Percentiles rank a stretch among this genome's conserved stretches.
phyloP scores from a whole-genome alignment of 2,329 filamentous ascomycete species.

The Taxawa tesnikishii region DNA sequence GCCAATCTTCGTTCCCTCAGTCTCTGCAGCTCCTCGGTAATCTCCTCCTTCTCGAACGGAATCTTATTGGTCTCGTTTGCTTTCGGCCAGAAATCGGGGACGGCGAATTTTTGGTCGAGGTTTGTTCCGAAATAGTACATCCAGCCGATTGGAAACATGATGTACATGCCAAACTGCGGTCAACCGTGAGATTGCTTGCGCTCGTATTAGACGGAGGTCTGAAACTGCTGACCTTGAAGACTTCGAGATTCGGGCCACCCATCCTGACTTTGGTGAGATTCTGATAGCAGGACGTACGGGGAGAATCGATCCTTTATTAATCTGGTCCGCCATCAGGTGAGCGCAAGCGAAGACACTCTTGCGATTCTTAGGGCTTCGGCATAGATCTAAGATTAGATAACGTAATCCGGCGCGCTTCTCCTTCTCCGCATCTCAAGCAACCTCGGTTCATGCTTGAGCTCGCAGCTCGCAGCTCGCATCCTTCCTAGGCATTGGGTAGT shows the following conservation, averaged over 20 bases:
- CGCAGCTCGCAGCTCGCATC: no score
- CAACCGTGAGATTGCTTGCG: slow-evolving; percentile 1
- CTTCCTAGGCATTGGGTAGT: no score
- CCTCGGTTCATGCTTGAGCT: no score
- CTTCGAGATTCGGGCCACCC: slow-evolving; percentile 81
- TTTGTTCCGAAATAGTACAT: slow-evolving; percentile 99
- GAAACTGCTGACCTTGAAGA: slow-evolving; percentile 63
- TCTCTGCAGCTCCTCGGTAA: slow-evolving; percentile 66
- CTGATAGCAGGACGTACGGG: no score
- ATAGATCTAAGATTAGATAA: no score
- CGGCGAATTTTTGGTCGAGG: slow-evolving; percentile 80
- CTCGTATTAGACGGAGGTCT: not conserved
- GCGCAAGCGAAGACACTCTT: no score
- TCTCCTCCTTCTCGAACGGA: slow-evolving; percentile 68
- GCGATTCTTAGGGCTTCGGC: no score
- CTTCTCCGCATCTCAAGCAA: no score
- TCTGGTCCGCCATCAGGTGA: no score
- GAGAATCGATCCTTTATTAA: no score
- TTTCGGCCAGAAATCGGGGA: slow-evolving; percentile 89
- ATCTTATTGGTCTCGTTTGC: slow-evolving; percentile 64
- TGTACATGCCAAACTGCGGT: slow-evolving; percentile 88
- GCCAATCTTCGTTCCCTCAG: slow-evolving; percentile 42
- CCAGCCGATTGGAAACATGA: slow-evolving; percentile 96
- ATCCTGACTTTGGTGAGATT: no score
- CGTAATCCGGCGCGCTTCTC: no score